These are phyloP conservation scores for Pseudozyma sp. DNA, from an alignment of 1,284 basidiomycete species.

Conservation along the genomic window DNA sequence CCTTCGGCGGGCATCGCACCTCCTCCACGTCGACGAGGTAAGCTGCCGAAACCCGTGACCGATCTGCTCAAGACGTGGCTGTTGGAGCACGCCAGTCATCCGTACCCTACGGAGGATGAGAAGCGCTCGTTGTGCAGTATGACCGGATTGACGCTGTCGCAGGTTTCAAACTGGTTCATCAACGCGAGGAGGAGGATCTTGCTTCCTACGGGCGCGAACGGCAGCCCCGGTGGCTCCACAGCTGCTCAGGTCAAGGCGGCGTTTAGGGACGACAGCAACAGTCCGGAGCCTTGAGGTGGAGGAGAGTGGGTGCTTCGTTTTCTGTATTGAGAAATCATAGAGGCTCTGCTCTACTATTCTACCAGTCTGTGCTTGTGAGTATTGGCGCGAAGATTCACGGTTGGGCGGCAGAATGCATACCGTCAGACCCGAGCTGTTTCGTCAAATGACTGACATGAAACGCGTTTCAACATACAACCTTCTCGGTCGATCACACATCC, in stretches of 20 bases:
- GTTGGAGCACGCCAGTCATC: slow-evolving; percentile 85
- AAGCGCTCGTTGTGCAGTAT: slow-evolving; percentile 87
- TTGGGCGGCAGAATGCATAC: no score
- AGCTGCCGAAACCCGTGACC: slow-evolving; percentile 88
- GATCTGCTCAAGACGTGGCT: slow-evolving; percentile 91
- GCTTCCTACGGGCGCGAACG: slow-evolving; percentile 47
- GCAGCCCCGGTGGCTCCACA: slow-evolving; percentile 33
- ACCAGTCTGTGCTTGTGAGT: no score
- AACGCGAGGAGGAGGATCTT: slow-evolving; percentile 64
- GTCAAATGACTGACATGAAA: no score
- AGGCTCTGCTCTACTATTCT: no score
- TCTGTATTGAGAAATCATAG: no score
- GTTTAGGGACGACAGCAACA: slow-evolving; percentile 32
- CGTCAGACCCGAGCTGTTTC: no score
- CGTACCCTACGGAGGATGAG: slow-evolving; percentile 89
- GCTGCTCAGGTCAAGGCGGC: slow-evolving; percentile 51
- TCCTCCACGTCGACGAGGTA: slow-evolving; percentile 75
- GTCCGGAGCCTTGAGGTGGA: slow-evolving; percentile 12
- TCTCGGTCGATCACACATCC: no score
- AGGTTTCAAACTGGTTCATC: slow-evolving; percentile 73
- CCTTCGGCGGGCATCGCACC: slow-evolving; percentile 46
- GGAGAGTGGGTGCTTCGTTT: no score
- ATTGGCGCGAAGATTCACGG: no score
- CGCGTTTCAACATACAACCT: no score
- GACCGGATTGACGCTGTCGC: slow-evolving; percentile 85